A percentile compares a stretch with the other conserved stretches of the same genome.
Evolutionary conservation across 2,329 filamentous ascomycete genomes (phyloP).

Genomic region (Sclerotinia borealis): DNA sequence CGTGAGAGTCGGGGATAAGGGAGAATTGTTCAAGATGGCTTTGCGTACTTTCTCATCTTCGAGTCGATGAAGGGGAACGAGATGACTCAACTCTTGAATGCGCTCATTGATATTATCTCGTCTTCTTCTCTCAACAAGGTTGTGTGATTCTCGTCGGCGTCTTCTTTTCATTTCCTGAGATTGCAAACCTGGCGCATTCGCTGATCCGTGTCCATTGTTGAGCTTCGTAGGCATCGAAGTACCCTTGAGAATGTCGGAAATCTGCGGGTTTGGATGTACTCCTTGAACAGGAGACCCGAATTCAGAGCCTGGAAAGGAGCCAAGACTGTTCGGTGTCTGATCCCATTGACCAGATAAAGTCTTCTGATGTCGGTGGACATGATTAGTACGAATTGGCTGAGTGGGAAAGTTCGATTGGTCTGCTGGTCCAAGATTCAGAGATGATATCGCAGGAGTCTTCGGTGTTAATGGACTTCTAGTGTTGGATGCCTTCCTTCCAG

Average conservation of each 20-base stretch:
- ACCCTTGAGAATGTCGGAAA: constrained; percentile 83
- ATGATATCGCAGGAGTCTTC: constrained; percentile 71
- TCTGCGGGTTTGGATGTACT: constrained; percentile 62
- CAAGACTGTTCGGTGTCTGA: constrained; percentile 74
- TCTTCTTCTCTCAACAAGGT: constrained; percentile 87
- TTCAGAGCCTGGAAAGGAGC: constrained; percentile 82
- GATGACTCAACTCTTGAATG: constrained; percentile 90
- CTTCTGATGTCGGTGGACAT: constrained; percentile 65
- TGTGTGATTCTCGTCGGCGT: constrained; percentile 87
- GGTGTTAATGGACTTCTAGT: constrained; percentile 77
- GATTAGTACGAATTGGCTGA: constrained; percentile 69
- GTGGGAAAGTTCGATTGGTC: constrained; percentile 66
- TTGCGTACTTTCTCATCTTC: constrained; percentile 98
- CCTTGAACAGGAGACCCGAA: constrained; percentile 76
- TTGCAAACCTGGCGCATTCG: constrained; percentile 43
- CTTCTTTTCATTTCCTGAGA: constrained; percentile 92
- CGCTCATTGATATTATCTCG: constrained; percentile 98
- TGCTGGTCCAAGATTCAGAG: constrained; percentile 58
- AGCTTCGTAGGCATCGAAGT: constrained; percentile 90
- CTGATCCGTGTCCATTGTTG: constrained; percentile 35
- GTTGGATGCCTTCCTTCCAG: constrained; percentile 63
- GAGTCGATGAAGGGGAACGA: constrained; percentile 85
- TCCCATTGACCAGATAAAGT: constrained; percentile 86
- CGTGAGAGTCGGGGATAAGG: constrained; percentile 75
- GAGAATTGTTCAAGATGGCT: constrained; percentile 85